Base-by-base conservation (phyloP, 768 basidiomycete genomes). In the Butyriboletus loyo region DNA sequence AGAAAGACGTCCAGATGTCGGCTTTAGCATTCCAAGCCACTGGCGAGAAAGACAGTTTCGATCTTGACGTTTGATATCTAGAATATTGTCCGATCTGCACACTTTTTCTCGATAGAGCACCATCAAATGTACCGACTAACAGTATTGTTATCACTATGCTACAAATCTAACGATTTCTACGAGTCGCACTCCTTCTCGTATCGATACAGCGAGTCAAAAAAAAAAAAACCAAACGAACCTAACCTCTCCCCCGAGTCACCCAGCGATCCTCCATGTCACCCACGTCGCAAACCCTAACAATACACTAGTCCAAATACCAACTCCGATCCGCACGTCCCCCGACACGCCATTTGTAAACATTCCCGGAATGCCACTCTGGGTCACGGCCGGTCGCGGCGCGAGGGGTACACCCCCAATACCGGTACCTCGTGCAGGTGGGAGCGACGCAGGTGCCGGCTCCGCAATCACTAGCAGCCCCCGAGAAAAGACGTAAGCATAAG, bases 381-480 rank as follows among this genome's bases (percentile, higher is more conserved):
- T 65, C 13, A 14, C 46, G 0, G 56, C 39, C 8, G 66, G 55
- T n/a, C 27, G 39, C 24, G 48, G 32, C n/a, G 68, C 67, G 7
- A 70, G 64, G 1, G 68, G 66, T 24, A 68, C 64, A 22, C 67
- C 69, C 5, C 60, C 62, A n/a, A 67, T 32, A 3, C 65, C 59
- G 0, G 69, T 69, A 13, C 61, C 61, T 10, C 39, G 45, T 0
- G 62, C 13, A 48, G 61, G 58, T 22, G 54, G 58, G 30, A 69
- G 54, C 10, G 63, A 65, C 7, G 72, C 68, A 5, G 77, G 79
- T 3, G 81, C 77, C 3, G 68, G 52, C 32, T 79, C 67, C 14
- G 69, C 72, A 0, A 72, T 68, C 43, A 71, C 81, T 77, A 57
- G 41, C 46, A 42, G 51, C 21, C 31, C 30, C 11, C 21, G 49